Evolutionary conservation across 169 alveolate species (phyloP), one percentile per base, ranked within the genome.

Genomic region (Eimeria necatrix): DNA sequence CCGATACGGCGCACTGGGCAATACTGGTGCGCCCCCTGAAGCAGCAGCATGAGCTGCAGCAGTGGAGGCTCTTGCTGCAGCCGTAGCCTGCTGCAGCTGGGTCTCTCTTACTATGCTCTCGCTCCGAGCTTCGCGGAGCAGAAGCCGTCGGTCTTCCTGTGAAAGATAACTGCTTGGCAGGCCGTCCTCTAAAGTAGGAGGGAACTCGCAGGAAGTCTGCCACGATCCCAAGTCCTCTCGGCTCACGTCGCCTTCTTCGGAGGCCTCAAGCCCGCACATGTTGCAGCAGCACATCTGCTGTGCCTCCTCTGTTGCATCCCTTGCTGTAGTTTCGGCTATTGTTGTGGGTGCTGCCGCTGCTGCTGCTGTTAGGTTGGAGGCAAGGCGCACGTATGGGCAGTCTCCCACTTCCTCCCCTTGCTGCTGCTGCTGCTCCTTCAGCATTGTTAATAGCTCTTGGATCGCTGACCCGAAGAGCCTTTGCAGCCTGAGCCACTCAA

Each of bases 401-500:
- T 56, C 68, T 14, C 68, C 68, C 20, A 14, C 68, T 18, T 56
- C 22, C 22, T 76, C 61, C 48, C 48, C 61, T 48, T 48, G 89
- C 22, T 78, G 71, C 52, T 80, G 70, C 22, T 80, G 89, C 89
- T 80, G 89, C 89, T 51, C 71, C 89, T 80, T 24, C 22, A 80
- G 51, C 26, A 64, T 24, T 18, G 18, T 24, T 41, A 80, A 80
- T n/a, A 80, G 89, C 89, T 22, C 71, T 14, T 80, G 89, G 2
- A 80, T 70, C 8, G 89, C 49, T 20, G 26, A 60, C 24, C 89
- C 89, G 53, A 80, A 80, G 68, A 80, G 89, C 70, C 71, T 48
- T 64, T 80, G 89, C 51, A 80, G 89, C 10, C 89, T 48, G 49
- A 80, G 68, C 89, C 89, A 80, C 22, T 80, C 89, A 52, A 52